Evolutionary conservation across 2,329 filamentous ascomycete species (phyloP), one percentile per base, ranked within the genome.

Genomic region (Paraconiothyrium brasiliense): DNA sequence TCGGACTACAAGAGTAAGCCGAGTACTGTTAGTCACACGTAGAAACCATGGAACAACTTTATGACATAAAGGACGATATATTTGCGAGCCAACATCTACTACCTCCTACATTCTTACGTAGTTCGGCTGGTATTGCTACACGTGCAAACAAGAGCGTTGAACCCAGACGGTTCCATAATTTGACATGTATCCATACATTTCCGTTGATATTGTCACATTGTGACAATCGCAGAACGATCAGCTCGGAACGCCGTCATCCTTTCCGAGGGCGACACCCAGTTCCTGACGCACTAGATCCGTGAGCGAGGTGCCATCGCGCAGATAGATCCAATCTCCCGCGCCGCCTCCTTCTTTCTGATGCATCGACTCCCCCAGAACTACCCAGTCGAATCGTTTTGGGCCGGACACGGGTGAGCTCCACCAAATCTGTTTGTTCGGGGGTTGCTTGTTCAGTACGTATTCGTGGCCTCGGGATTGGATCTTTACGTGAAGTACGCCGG

Each of bases 361-460:
- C 83, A 93, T 91, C 35, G 86, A 84, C 71, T 95, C 92, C 61
- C 89, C 88, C 50, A 83, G 71, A 54, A 94, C 78, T 58, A 97
- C 91, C 87, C 92, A 99, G 79, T 98, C 94, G 82, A 90, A 99
- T 61, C 94, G 90, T 82, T 97, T 97, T 14, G 95, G 95, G 0
- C 95, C 95, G 6, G 92, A 94, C 57, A 93, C 84, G 4, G 95
- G 95, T 47, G 93, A 97, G 41, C 92, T 95, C 49, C 98, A 88
- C 95, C 95, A 99, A 75, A 99, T 97, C 73, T 90, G 95, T 84
- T 93, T 95, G 84, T 97, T 98, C 22, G 94, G 93, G 0, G 95
- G 95, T 79, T 99, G 95, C 81, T 99, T 99, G 87, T 99, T 99
- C 81, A 99, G 86, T 62, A 99, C 92, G 76, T 96, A 99, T 34